Base-by-base conservation (phyloP, 257 asterid species). In the Scutellaria barbata region DNA sequence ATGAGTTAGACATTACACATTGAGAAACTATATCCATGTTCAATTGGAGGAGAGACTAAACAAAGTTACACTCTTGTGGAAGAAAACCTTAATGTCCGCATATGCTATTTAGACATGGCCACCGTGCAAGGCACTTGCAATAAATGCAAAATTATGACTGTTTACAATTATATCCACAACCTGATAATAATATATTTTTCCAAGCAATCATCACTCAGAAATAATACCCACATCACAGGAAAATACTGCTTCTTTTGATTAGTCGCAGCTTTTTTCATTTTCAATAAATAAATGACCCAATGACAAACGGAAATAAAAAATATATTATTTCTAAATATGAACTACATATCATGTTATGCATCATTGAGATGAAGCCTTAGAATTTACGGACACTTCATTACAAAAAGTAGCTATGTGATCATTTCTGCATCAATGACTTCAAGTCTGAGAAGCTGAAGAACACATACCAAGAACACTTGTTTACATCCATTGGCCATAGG, bases 401-500 rank as follows among this genome's bases (percentile, higher is more conserved):
- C 35, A 71, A 40, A 71, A 48, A 72, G 61, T 41, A 14, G 42
- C 75, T 39, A 59, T 51, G 59, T 30, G 58, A 69, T 74, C 69
- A 45, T 50, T 63, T 74, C 35, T 20, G 64, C 79, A 55, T 39
- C 69, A 61, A 50, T 42, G 57, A 66, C 61, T 70, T 65, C 52
- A 53, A 30, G 41, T 12, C 22, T 35, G 70, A 76, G 75, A 60
- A 42, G 10, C 6, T 30, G 63, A 40, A 64, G 50, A 71, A 63
- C 37, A 58, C 79, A 47, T 89, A 95, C 99, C 92, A 95, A 85
- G 80, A 95, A 89, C 42, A 95, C 98, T 87, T 95, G 98, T 83
- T 95, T 95, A 81, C 99, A 95, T 66, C 99, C 99, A 76, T 77
- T 89, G 75, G 96, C 88, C 80, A 95, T 81, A 17, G 99, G 99